phyloP scores from a whole-genome alignment of 2,329 filamentous ascomycete species.

The Pseudofabraea citricarpa region DNA sequence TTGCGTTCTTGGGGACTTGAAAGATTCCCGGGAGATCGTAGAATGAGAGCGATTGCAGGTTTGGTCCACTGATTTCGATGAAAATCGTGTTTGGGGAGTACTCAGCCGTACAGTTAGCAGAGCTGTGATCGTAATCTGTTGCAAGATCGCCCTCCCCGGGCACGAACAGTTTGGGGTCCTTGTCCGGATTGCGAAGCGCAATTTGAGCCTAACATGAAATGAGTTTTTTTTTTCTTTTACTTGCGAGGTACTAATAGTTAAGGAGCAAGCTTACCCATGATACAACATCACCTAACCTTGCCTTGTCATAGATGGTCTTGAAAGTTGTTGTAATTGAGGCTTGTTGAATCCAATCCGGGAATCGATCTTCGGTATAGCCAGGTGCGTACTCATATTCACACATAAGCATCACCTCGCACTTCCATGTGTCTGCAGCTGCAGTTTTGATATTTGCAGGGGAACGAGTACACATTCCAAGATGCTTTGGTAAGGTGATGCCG shows the following conservation, averaged over 20 bases:
- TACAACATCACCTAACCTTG: slow-evolving; percentile 62
- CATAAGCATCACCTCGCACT: slow-evolving; percentile 62
- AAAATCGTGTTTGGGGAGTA: slow-evolving; percentile 81
- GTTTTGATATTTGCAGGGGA: slow-evolving; percentile 75
- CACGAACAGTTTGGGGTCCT: slow-evolving; percentile 40
- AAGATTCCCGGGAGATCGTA: slow-evolving; percentile 85
- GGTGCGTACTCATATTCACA: slow-evolving; percentile 45
- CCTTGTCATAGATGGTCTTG: slow-evolving; percentile 54
- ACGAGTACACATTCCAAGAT: slow-evolving; percentile 69
- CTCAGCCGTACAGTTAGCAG: slow-evolving; percentile 44
- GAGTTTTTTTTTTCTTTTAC: no score
- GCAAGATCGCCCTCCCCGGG: slow-evolving; percentile 32
- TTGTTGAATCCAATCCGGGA: slow-evolving; percentile 60
- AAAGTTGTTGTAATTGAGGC: slow-evolving; percentile 47
- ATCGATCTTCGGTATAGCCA: slow-evolving; percentile 31
- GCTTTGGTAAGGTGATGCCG: slow-evolving; percentile 67
- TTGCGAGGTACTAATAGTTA: no score
- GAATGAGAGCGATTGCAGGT: slow-evolving; percentile 70
- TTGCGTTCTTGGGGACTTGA: slow-evolving; percentile 57
- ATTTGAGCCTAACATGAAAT: no score
- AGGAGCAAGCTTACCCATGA: no score
- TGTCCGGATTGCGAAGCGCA: slow-evolving; percentile 66
- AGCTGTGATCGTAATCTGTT: slow-evolving; percentile 24
- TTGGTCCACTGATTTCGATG: slow-evolving; percentile 68
- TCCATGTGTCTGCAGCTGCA: slow-evolving; percentile 57